These are phyloP conservation scores for Neurospora sublineolata DNA, from an alignment of 495 filamentous ascomycete species.

Conservation along the genomic window DNA sequence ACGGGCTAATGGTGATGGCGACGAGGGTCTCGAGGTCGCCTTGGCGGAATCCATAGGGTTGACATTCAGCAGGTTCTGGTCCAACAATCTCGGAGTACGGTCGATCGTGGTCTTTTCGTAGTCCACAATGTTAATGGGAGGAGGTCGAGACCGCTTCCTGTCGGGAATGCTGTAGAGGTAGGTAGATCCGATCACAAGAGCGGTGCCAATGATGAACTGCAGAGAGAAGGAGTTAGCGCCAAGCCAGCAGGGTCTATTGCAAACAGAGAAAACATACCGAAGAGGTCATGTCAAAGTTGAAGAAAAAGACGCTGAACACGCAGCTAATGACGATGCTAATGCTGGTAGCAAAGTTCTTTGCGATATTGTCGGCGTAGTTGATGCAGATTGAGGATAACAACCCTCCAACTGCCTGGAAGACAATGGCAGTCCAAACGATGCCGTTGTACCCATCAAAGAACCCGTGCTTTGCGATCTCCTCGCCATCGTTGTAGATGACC, in stretches of 20 bases:
- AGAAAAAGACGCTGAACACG: constrained; percentile 72
- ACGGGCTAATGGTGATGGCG: constrained; percentile 51
- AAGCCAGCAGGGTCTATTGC: not conserved
- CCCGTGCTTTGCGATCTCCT: constrained; percentile 67
- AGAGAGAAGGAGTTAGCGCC: constrained; percentile 5
- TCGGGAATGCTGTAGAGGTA: constrained; percentile 66
- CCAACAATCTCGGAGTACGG: constrained; percentile 22
- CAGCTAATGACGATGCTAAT: constrained; percentile 80
- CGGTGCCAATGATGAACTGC: constrained; percentile 73
- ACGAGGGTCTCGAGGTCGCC: constrained; percentile 56
- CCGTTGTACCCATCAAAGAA: constrained; percentile 91
- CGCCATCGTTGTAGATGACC: constrained; percentile 76
- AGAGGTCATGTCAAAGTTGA: constrained; percentile 60
- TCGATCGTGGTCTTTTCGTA: constrained; percentile 64
- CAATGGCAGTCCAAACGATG: constrained; percentile 77
- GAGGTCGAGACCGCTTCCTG: constrained; percentile 46
- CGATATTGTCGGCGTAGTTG: constrained; percentile 77
- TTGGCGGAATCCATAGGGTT: constrained; percentile 37
- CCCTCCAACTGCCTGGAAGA: constrained; percentile 73
- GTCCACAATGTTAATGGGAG: constrained; percentile 61
- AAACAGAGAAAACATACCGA: constrained; percentile 43
- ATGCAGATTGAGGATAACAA: constrained; percentile 74
- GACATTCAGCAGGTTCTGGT: constrained; percentile 21
- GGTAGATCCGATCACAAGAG: constrained; percentile 64
- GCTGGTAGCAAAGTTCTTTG: constrained; percentile 84